Conservation (phyloP, 352 stramenopile genomes). For the Phytophthora pini region DNA sequence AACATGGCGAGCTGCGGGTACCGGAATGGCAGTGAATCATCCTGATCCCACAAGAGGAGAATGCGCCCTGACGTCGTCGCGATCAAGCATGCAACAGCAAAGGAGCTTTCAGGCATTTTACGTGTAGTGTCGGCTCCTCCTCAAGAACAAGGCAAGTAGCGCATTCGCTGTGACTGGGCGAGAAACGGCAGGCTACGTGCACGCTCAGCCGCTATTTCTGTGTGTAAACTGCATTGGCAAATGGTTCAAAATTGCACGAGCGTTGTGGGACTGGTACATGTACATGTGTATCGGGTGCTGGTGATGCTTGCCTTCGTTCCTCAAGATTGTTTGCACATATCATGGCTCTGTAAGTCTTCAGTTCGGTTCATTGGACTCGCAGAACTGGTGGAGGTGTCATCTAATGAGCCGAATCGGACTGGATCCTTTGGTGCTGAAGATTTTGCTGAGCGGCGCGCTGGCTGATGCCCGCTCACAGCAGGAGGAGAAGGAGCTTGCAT, state of each 20-base stretch:
- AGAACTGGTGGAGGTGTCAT: slow-evolving; percentile 35
- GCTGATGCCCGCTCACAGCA: slow-evolving; percentile 21
- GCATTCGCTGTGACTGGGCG: neutral
- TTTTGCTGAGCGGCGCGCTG: slow-evolving; percentile 18
- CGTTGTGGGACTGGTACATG: slow-evolving; percentile 2
- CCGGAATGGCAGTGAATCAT: slow-evolving; percentile 49
- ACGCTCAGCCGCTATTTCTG: slow-evolving; percentile 17
- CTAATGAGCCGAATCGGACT: slow-evolving; percentile 26
- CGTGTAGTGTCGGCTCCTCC: neutral
- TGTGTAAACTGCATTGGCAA: slow-evolving; percentile 13
- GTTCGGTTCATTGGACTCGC: slow-evolving; percentile 22
- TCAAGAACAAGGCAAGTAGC: neutral
- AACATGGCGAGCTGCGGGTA: slow-evolving; percentile 54
- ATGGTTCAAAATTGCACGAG: slow-evolving; percentile 9
- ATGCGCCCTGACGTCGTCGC: slow-evolving; percentile 55
- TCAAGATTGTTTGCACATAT: slow-evolving; percentile 37
- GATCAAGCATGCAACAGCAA: slow-evolving; percentile 50
- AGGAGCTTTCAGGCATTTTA: slow-evolving; percentile 20
- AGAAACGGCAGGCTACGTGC: neutral
- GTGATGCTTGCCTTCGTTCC: slow-evolving; percentile 10
- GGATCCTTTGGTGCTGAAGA: slow-evolving; percentile 14
- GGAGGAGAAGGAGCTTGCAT: slow-evolving; percentile 33
- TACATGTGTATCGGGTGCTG: neutral
- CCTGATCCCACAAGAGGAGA: slow-evolving; percentile 55
- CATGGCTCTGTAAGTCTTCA: slow-evolving; percentile 16